Evolutionary conservation across 139 green algal species (phyloP), one percentile per base, ranked within the genome.

Genomic region (Edaphochlamys debaryana): DNA sequence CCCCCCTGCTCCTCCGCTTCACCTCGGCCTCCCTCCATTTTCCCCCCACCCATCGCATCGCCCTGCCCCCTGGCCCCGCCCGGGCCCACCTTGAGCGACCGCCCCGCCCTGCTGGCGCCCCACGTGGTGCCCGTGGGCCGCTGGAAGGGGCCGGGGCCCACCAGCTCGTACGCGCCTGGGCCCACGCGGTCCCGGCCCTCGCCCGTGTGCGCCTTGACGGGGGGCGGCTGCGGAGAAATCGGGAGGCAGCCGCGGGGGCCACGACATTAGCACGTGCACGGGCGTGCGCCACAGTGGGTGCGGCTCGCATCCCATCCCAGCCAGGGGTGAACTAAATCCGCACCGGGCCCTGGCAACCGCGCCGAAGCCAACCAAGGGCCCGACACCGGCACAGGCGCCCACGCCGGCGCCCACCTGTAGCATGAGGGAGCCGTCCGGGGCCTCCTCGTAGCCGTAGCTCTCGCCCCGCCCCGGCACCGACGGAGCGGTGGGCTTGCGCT

Each of bases 361-460:
- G n/a, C n/a, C n/a, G n/a, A n/a, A n/a, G n/a, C n/a, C n/a, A n/a
- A n/a, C n/a, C n/a, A n/a, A n/a, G n/a, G n/a, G n/a, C n/a, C n/a
- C n/a, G n/a, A n/a, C n/a, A n/a, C n/a, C n/a, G n/a, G n/a, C n/a
- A n/a, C n/a, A n/a, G n/a, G n/a, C n/a, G n/a, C n/a, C n/a, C n/a
- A n/a, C n/a, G 62, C 19, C 29, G 29, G 54, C 11, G 23, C 76
- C 45, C 45, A 76, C 78, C 78, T 84, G 78, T 66, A 84, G 37
- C 32, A 84, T 37, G 29, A 84, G 66, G 27, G 66, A 41, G 48
- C 78, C 78, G 48, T 84, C 66, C 66, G 37, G 6, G 32, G 54
- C 64, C 78, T 84, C 78, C 45, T 84, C 78, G 37, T 84, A 84
- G 7, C 78, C 78, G 36, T 76, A 84, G 66, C 66, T 77, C 78